Evolutionary conservation across 371 early-diverging fungal genomes (phyloP), one percentile per base, ranked within the genome.

Genomic region (Mortierella sp.): DNA sequence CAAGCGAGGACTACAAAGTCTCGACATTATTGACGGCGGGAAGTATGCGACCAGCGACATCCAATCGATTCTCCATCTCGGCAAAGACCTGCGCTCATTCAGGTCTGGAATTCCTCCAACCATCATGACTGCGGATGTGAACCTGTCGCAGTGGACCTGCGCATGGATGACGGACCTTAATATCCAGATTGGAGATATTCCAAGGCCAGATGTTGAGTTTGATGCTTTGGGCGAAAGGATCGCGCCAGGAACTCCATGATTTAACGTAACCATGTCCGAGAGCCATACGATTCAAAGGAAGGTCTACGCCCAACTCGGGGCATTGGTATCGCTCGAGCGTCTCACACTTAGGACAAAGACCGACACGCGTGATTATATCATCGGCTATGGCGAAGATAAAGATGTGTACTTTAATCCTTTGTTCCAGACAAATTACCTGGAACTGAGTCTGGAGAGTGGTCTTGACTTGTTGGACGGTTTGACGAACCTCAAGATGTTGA

Each of bases 401-500:
- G 61, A 34, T 31, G 34, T 31, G 2, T 61, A 34, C 34, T 61
- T 19, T 34, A 34, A 61, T 19, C 31, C 61, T 61, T 19, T 61
- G 1, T 61, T 61, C 19, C 34, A 61, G 34, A 28, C 61, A 3
- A 61, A 28, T 19, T 61, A 51, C 26, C 51, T 74, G 34, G 75
- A 67, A 21, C 44, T 74, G 61, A 46, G 61, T 59, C 37, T 74
- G 24, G 75, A 37, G 5, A 74, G 75, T n/a, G 75, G 51, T 8
- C 34, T 74, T 44, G 75, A 31, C 4, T 16, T 54, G 37, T 37
- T 74, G 10, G 28, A 3, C 0, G 48, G 75, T 5, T 14, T 74
- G 6, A 21, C 1, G 34, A 37, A 31, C 10, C 43, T 67, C 13
- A 26, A 19, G 28, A 13, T 24, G 24, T 37, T 74, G 75, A 31